A percentile compares a stretch with the other conserved stretches of the same genome.
These are phyloP conservation scores for Salix exigua DNA, from an alignment of 345 rosid genomes.

Conservation along the genomic window DNA sequence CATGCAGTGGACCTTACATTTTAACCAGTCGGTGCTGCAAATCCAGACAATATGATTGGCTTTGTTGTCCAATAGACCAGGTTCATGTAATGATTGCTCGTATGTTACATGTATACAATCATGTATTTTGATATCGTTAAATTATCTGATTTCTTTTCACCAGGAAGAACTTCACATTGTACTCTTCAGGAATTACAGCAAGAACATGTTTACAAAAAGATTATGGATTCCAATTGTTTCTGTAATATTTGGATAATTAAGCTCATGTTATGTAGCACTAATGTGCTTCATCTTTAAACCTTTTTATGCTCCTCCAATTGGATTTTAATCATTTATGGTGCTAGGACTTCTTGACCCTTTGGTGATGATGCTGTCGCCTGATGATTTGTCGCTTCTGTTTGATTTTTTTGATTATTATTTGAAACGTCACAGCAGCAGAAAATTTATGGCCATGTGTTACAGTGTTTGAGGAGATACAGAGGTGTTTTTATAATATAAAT, in stretches of 20 bases:
- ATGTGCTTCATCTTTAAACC: no score
- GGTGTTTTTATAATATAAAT: background rate
- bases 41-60: constrained; percentile 22
- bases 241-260: background rate
- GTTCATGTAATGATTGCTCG: no score
- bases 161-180: constrained; percentile 94
- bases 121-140: background rate
- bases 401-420: constrained; percentile 53
- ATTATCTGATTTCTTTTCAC: background rate
- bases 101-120: background rate
- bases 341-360: no score
- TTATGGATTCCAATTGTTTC: constrained; percentile 23
- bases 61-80: constrained; percentile 9
- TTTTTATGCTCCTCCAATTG: no score
- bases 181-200: constrained; percentile 68
- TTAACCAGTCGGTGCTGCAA: no score
- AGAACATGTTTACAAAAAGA: constrained; percentile 79
- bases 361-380: no score
- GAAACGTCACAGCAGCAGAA: background rate
- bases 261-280: no score
- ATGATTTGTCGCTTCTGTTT: constrained; percentile 44
- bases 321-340: no score
- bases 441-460: background rate
- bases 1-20: constrained; percentile 46
- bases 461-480: background rate